Conservation (phyloP, 1,139 yeast genomes). For the Geotrichum australiense region DNA sequence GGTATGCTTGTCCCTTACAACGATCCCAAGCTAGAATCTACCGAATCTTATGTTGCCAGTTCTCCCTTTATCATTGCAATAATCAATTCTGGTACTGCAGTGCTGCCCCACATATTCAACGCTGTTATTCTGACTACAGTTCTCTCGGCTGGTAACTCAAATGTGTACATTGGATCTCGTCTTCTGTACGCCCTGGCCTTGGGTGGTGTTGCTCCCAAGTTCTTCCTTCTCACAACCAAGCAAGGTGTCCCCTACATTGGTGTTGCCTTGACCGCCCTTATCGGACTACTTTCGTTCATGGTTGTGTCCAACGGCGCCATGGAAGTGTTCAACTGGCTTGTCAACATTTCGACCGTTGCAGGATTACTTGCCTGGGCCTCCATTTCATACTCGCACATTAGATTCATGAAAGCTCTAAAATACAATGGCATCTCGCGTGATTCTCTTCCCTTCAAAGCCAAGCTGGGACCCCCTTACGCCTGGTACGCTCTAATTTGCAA, state of each 20-base stretch:
- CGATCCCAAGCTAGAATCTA: conserved; percentile 33
- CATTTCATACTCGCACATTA: conserved; percentile 44
- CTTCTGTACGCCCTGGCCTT: conserved; percentile 42
- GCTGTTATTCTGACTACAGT: conserved; percentile 47
- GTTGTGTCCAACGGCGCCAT: conserved; percentile 46
- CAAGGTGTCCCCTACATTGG: conserved; percentile 45
- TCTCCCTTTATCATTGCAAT: conserved; percentile 56
- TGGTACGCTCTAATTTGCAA: conserved; percentile 37
- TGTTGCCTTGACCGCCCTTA: conserved; percentile 35
- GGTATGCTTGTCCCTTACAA: conserved; percentile 44
- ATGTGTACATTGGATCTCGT: conserved; percentile 46
- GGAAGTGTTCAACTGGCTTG: conserved; percentile 56
- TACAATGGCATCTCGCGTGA: conserved; percentile 35
- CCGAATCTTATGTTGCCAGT: conserved; percentile 42
- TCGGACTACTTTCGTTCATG: conserved; percentile 62
- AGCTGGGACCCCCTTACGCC: conserved; percentile 25
- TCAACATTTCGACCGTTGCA: conserved; percentile 58
- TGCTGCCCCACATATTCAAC: conserved; percentile 32
- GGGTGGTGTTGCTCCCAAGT: conserved; percentile 45
- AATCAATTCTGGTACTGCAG: conserved; percentile 16
- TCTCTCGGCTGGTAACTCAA: conserved; percentile 48
- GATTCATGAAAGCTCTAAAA: conserved; percentile 54
- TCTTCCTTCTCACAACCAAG: conserved; percentile 42
- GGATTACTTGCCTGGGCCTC: conserved; percentile 50
- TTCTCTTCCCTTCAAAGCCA: conserved; percentile 40